Evolutionary conservation across 176 grass and related monocot genomes (phyloP), one percentile per base, ranked within the genome.

Genomic region (Avena insularis): DNA sequence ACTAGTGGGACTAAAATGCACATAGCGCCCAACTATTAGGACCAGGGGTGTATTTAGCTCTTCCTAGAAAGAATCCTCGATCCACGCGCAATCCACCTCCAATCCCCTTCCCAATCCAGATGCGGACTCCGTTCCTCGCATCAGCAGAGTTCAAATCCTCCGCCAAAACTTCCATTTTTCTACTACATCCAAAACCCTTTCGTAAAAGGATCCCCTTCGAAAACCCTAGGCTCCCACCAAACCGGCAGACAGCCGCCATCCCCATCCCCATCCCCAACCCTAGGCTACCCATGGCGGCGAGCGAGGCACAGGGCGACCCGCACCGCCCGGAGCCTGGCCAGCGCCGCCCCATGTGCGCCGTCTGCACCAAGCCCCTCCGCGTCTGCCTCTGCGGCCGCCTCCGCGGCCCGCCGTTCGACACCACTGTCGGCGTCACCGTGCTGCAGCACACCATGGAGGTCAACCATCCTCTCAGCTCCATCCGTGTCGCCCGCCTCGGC

Each of bases 351-450:
- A 80, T 91, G 78, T 98, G 96, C 77, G 60, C 8, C 59, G 84
- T 79, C 77, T 98, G 93, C 87, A 78, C 64, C 60, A 98, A 98
- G 79, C 91, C 96, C 67, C 66, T 90, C 9, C 82, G 81, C 11
- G 86, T 93, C 16, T 98, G 96, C 67, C 93, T 98, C 82, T 98
- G 93, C 54, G 89, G 90, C 79, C 93, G 96, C 25, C 83, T 98
- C 46, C 74, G 72, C 69, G 83, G 77, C 55, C 90, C 91, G 19
- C 96, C 91, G 63, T 86, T 94, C 40, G 88, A 94, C 63, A 98
- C 79, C 51, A 64, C 90, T 29, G 85, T 95, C 84, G 85, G 88
- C 60, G 90, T 98, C 62, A 94, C 96, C 63, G 84, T 98, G 8
- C 92, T 98, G 59, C 96, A 94, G 87, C 96, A 98, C 86, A 77